phyloP scores from a whole-genome alignment of 768 basidiomycete genomes.

The Russula vinacea region DNA sequence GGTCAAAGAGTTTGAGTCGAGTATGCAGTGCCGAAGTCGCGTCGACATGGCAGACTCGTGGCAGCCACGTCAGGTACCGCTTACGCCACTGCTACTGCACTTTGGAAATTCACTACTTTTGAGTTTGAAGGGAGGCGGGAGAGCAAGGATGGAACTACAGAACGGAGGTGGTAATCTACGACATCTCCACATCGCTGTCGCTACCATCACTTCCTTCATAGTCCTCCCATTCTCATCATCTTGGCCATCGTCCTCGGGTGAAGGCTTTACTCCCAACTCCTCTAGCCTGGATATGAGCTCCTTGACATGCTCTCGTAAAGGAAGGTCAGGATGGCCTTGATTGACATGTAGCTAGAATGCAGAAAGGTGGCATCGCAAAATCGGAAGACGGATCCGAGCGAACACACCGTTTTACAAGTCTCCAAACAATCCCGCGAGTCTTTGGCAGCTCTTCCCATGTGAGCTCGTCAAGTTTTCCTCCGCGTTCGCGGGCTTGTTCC shows the following conservation, averaged over 20 bases:
- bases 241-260: constrained; percentile 54
- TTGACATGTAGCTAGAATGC: constrained; percentile 59
- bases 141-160: constrained; percentile 6
- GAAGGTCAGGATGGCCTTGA: constrained; percentile 72
- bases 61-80: too few relatives aligned
- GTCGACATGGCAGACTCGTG: too few relatives aligned
- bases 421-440: constrained; percentile 80
- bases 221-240: constrained; percentile 60
- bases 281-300: constrained; percentile 73
- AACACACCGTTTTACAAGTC: constrained; percentile 71
- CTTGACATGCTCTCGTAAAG: constrained; percentile 67
- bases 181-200: constrained; percentile 46
- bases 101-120: constrained; percentile 13
- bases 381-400: neutral
- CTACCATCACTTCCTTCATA: constrained; percentile 55
- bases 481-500: constrained; percentile 61
- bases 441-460: constrained; percentile 71
- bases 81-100: too few relatives aligned
- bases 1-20: constrained; percentile 3
- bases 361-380: constrained; percentile 2
- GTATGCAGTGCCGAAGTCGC: neutral
- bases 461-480: constrained; percentile 45
- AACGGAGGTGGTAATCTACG: constrained; percentile 12
- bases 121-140: neutral
- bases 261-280: constrained; percentile 59